Evolutionary conservation across 116 monocot species (phyloP), one percentile per base, ranked within the genome.

Genomic region (Papilionanthe hybrid): DNA sequence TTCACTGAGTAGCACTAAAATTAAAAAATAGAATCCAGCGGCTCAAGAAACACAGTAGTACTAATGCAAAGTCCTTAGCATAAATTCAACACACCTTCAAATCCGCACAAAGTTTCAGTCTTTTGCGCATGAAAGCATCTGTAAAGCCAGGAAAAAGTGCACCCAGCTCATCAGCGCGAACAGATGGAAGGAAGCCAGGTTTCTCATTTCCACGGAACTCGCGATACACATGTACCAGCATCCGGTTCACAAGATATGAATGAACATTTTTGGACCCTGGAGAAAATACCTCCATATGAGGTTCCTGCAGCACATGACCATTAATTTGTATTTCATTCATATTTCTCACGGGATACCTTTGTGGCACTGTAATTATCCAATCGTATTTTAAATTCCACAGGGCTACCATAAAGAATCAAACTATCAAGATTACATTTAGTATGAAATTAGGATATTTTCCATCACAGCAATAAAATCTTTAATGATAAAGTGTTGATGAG

Each of bases 231-330:
- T 94, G 85, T 11, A 86, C 94, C 27, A 90, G 42, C 86, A 98
- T 88, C 78, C 92, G 86, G 76, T 98, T 94, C 32, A 86, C 78
- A 49, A 98, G 83, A 83, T 91, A 93, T 55, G 86, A 86, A 78
- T 94, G 98, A 71, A 91, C 82, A 82, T 63, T 86, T 85, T 98
- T 98, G 58, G 92, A 78, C 78, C 86, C 97, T 5, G 94, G 94
- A 66, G 91, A 82, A 83, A 88, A 79, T 65, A 93, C 98, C 87
- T 98, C 98, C 94, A 98, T 93, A 81, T 98, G 98, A 84, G 98
- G 94, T 78, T 98, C 94, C 97, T 97, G 80, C 72, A 78, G 22
- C 71, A 50, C 45, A 69, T 25, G 12, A 78, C 19, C 0, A 45
- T n/a, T n/a, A 73, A 43, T 44, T 73, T 44, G 1, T 44, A 43